Percentiles rank a stretch among this genome's conserved stretches.
phyloP scores from a whole-genome alignment of 2,329 filamentous ascomycete genomes.

The Scleromitrula shiraiana region DNA sequence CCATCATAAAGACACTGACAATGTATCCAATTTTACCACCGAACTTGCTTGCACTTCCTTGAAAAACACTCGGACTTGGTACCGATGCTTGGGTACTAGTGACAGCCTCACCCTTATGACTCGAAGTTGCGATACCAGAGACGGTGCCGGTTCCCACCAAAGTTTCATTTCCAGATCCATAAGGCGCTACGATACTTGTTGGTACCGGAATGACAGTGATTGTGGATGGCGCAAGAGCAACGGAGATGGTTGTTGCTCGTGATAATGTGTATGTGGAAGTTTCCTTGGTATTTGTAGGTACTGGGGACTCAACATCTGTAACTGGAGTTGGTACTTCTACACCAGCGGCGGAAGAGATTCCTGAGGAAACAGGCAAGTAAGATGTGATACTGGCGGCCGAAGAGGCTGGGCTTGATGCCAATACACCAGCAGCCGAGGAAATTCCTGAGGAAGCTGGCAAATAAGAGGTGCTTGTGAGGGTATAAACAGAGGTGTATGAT shows the following conservation, averaged over 20 bases:
- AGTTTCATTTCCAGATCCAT: not conserved
- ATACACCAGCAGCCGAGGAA: not conserved
- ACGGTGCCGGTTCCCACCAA: not conserved
- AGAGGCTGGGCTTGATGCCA: not conserved
- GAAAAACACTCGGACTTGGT: not conserved
- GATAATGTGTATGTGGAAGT: not conserved
- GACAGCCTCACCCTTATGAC: not conserved
- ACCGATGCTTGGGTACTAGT: not conserved
- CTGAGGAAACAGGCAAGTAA: not conserved
- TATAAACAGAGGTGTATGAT: constrained; percentile 35
- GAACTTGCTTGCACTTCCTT: not conserved
- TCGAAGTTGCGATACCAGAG: not conserved
- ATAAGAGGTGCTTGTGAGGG: constrained; percentile 9
- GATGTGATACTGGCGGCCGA: not conserved
- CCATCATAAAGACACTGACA: not conserved
- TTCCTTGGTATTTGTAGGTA: too few relatives aligned
- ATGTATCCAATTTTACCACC: not conserved
- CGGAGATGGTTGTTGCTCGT: not conserved
- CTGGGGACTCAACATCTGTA: not conserved
- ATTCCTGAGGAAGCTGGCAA: not conserved
- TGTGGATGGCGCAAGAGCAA: not conserved
- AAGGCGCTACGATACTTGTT: not conserved
- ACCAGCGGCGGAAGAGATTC: not conserved
- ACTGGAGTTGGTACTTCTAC: not conserved
- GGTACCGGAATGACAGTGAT: not conserved